Base-by-base conservation (phyloP, 2,329 filamentous ascomycete genomes). In the Reticulascus tulasneorum region DNA sequence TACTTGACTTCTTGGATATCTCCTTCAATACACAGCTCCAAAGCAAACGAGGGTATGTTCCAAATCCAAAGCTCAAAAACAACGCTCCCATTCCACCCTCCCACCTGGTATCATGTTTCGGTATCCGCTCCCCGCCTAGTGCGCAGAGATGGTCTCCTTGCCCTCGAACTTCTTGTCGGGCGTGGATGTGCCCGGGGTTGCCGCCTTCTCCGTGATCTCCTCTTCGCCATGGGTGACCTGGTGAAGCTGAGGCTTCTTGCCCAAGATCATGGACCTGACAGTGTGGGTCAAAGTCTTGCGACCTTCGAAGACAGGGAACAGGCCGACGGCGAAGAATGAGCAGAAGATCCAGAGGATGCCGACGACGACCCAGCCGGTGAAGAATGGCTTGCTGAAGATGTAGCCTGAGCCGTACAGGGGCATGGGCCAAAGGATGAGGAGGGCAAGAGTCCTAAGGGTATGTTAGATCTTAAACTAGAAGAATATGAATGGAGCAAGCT, bases 401-500 rank as follows among this genome's bases (percentile, higher is more conserved):
- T 95, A 95, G 1, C 76, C 76, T 0, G 73, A 73, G 9, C 87
- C 89, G 54, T 93, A 95, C 79, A 95, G 81, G 2, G 89, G 89
- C 75, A 95, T 91, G 0, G 90, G 89, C 88, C 89, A 95, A 12
- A 95, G 73, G 3, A 95, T 71, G 0, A 95, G 66, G 37, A 94
- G 68, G 0, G 78, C 72, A 0, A 94, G 42, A 0, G 86, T 85
- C 65, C 49, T 35, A 13, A 1, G 6, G 3, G 17, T 3, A 6
- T 11, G 13, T 29, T 15, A 9, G 9, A 17, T 6, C 4, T 3
- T 13, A 12, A 19, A 20, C 9, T 15, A 9, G 12, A 15, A 6
- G 11, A 86, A 11, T 10, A 23, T 32, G 13, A 4, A 18, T 10
- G 1, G 5, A 4, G 4, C 5, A 15, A 17, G 29, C 37, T 29